Base-by-base conservation (phyloP, 306 rosid genomes). In the Lablab purpureus region DNA sequence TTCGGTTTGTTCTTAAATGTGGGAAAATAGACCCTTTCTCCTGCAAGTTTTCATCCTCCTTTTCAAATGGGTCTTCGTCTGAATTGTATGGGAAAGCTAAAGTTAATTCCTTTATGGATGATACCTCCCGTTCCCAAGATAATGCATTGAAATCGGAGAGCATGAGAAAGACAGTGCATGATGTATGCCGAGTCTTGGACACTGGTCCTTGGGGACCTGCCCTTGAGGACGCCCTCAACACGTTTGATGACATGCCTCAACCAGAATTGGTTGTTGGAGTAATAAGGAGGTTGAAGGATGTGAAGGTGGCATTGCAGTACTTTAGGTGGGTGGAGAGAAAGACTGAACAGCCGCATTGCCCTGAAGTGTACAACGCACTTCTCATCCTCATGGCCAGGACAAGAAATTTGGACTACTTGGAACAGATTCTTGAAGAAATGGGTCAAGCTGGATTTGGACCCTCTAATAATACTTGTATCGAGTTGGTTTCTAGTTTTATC, bases 371-470 rank as follows among this genome's bases (percentile, higher is more conserved):
- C 70, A 85, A 91, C 87, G 90, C 94, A 5, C 90, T 95, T 83
- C 94, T 95, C 34, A 78, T 84, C 94, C 86, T 87, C 81, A 90
- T 95, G 96, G 97, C 97, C 59, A 86, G 89, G 85, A 87, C 85
- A 68, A 80, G 87, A 79, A 92, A 91, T 71, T 83, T 88, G 64
- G 81, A 80, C 40, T 80, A 75, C 83, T 67, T 95, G 86, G 96
- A 91, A 73, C 90, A 84, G 74, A 84, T 92, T 83, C 81, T 95
- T 47, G 97, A 89, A 81, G 98, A 95, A 83, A 95, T 95, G 97
- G 91, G 98, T 83, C 30, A 88, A 63, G 98, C 95, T 47, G 98
- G 99, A 81, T 87, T 91, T 74, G 94, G 96, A 70, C 92, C 91
- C 2, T 84, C 88, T 59, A 87, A 84, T 84, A 55, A 68, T 54